Evolutionary conservation across 2,329 filamentous ascomycete species (phyloP).

Genomic region (Helotiales sp.): DNA sequence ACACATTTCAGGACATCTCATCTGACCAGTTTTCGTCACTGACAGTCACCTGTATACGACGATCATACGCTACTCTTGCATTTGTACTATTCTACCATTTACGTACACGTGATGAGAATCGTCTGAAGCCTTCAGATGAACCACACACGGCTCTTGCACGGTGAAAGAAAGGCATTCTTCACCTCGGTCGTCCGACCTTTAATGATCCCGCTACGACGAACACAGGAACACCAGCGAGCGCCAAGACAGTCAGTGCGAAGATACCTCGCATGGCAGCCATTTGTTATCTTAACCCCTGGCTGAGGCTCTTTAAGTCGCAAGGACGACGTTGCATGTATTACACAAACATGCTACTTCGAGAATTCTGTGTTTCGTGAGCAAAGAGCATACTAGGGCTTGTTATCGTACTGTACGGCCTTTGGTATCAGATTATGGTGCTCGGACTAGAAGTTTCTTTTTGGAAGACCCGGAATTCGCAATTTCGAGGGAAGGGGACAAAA

Average conservation of each 20-base stretch:
- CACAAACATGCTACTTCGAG: no score
- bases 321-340: background rate
- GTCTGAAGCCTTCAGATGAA: slow-evolving; percentile 5
- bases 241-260: background rate
- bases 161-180: no score
- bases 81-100: no score
- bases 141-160: background rate
- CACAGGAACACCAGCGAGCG: background rate
- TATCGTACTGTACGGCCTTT: no score
- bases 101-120: background rate
- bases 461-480: no score
- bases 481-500: no score
- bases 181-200: background rate
- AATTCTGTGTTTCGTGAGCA: no score
- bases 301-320: background rate
- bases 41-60: background rate
- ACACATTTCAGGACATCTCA: background rate
- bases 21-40: background rate
- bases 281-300: background rate
- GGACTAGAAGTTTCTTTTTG: no score
- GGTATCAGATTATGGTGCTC: no score
- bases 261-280: background rate
- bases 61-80: no score
- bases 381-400: no score
- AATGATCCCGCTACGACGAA: background rate